These are phyloP conservation scores for Cyberlindnera misumaiensis DNA, from an alignment of 805 yeast species.

Conservation along the genomic window DNA sequence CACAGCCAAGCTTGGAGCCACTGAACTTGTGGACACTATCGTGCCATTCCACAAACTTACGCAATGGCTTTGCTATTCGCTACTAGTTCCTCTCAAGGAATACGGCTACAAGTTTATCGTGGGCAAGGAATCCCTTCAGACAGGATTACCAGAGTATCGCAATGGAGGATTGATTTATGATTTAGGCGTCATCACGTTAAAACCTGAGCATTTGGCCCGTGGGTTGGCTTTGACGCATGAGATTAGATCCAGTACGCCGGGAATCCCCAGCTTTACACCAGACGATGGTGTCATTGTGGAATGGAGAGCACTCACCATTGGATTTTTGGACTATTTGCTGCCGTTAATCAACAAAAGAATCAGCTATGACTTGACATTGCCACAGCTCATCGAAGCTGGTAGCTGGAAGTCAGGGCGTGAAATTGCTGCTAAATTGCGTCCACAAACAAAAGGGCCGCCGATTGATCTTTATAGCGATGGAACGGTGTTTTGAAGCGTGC, in stretches of 20 bases:
- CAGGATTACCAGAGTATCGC: conserved; percentile 82
- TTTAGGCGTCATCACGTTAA: conserved; percentile 42
- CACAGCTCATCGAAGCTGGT: conserved; percentile 63
- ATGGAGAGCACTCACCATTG: conserved; percentile 60
- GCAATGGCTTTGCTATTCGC: conserved; percentile 61
- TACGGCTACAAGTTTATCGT: conserved; percentile 49
- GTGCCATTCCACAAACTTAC: conserved; percentile 61
- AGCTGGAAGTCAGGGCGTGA: conserved; percentile 62
- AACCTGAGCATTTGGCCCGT: conserved; percentile 30
- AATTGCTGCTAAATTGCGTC: conserved; percentile 46
- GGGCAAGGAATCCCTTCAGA: conserved; percentile 72
- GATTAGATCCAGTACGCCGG: conserved; percentile 21
- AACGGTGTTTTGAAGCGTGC: conserved; percentile 42
- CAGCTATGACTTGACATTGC: conserved; percentile 34
- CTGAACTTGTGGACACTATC: conserved; percentile 29
- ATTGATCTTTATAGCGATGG: conserved; percentile 58
- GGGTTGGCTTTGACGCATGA: conserved; percentile 33
- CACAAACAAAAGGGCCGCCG: conserved; percentile 52
- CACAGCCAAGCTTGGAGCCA: conserved; percentile 19
- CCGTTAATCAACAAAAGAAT: conserved; percentile 44
- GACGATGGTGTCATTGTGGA: conserved; percentile 57
- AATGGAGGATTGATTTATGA: conserved; percentile 62
- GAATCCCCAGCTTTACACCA: conserved; percentile 45
- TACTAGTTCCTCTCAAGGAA: conserved; percentile 43
- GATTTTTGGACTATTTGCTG: conserved; percentile 45